Base-by-base conservation (phyloP, 495 filamentous ascomycete genomes). In the Cercophora newfieldiana region DNA sequence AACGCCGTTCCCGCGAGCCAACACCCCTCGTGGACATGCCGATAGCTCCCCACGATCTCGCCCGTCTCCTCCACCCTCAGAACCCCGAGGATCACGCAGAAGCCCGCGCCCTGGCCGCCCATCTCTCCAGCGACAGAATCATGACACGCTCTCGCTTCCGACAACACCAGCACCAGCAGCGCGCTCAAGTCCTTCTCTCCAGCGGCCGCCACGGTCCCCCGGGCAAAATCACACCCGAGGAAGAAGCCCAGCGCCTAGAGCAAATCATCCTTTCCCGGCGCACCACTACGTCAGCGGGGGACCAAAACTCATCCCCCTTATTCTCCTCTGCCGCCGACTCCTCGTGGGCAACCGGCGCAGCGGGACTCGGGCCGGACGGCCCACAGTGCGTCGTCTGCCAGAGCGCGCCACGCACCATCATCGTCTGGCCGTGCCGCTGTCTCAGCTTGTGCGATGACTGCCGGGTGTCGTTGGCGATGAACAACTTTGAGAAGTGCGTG, bases 351-450 rank as follows among this genome's bases (percentile, higher is more conserved):
- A 82, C 82, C 2, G 90, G 91, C 3, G 90, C 86, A 0, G 87
- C 86, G 10, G 89, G 90, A 1, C 84, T 94, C 25, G 91, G 89
- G 1, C 80, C 83, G 1, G 86, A 87, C 54, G 92, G 94, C 0
- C 94, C 93, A 3, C 89, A 91, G 59, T 99, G 95, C 73, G 95
- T 97, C 1, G 91, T 99, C 4, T 99, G 95, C 72, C 95, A 98
- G 73, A 86, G 86, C 26, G 85, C 82, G n/a, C 90, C 93, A 19
- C 85, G 95, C 24, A 97, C 90, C 4, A 90, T 98, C 58, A 90
- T 99, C 61, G 90, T 96, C 3, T 98, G 96, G 96, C 95, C 95
- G 2, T 99, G 95, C 72, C 88, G 96, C 21, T 99, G 95, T 74
- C 82, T 99, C 51, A 93, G 91, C 66, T 81, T 97, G 25, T 98